phyloP scores from a whole-genome alignment of 2,329 filamentous ascomycete species.

The Ophiosphaerella narmari region DNA sequence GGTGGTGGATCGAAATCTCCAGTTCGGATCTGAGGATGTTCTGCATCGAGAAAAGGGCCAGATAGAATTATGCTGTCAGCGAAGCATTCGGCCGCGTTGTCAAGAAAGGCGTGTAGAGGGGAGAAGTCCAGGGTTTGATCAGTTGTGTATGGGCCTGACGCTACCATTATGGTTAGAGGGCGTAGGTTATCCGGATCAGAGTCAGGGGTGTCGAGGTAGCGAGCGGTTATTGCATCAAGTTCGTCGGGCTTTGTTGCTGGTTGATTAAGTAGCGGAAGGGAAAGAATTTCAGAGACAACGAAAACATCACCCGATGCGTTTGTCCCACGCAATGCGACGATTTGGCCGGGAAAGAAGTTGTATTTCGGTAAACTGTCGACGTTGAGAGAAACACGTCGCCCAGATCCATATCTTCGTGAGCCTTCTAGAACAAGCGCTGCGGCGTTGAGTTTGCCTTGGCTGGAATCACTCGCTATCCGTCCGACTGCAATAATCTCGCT shows the following conservation, averaged over 20 bases:
- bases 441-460: constrained; percentile 84
- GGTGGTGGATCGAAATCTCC: constrained; percentile 53
- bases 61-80: constrained; percentile 79
- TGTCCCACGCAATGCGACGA: constrained; percentile 82
- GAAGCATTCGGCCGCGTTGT: constrained; percentile 72
- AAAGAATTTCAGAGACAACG: constrained; percentile 74
- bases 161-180: constrained; percentile 77
- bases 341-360: constrained; percentile 92
- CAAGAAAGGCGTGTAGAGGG: constrained; percentile 79
- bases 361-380: constrained; percentile 70
- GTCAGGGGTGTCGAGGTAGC: constrained; percentile 66
- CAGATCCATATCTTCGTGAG: constrained; percentile 80
- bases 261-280: constrained; percentile 73
- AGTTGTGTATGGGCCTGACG: constrained; percentile 86
- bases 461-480: constrained; percentile 83
- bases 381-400: constrained; percentile 78
- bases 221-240: constrained; percentile 71
- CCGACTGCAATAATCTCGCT: constrained; percentile 88
- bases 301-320: constrained; percentile 88
- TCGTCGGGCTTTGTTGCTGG: constrained; percentile 71
- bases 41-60: constrained; percentile 88
- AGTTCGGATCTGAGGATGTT: constrained; percentile 81
- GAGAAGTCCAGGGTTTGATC: constrained; percentile 93
- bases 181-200: constrained; percentile 56
- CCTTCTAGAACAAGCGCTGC: constrained; percentile 88